phyloP scores from a whole-genome alignment of 208 protist genomes.

The Tritrichomonas musculus region DNA sequence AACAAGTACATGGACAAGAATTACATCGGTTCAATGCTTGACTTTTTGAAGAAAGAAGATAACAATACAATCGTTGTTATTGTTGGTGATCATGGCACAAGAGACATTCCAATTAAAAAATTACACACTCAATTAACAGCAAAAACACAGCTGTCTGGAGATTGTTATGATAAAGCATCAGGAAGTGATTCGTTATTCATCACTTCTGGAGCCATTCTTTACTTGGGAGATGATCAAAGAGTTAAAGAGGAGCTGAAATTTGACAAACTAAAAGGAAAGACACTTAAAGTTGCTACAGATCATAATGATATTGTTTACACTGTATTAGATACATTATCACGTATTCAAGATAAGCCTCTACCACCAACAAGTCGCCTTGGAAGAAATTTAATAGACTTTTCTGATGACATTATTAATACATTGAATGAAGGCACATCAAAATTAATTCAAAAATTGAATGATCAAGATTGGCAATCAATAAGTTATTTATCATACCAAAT shows the following conservation, averaged over 20 bases:
- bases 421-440: neutral
- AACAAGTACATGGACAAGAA: neutral
- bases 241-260: neutral
- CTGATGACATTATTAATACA: neutral
- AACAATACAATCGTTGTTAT: neutral
- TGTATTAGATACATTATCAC: neutral
- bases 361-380: neutral
- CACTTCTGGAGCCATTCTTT: neutral
- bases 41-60: neutral
- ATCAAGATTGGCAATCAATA: neutral
- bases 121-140: neutral
- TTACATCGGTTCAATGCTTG: neutral
- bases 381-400: neutral
- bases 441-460: neutral
- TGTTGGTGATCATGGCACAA: neutral
- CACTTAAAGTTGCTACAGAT: neutral
- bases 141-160: neutral
- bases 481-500: neutral
- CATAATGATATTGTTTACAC: slow-evolving; percentile 11
- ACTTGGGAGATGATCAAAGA: neutral
- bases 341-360: neutral
- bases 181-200: neutral
- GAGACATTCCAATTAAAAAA: neutral
- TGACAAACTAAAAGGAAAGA: neutral
- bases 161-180: neutral